These are phyloP conservation scores for Podospora tetraspora DNA, from an alignment of 495 filamentous ascomycete genomes.

Conservation along the genomic window DNA sequence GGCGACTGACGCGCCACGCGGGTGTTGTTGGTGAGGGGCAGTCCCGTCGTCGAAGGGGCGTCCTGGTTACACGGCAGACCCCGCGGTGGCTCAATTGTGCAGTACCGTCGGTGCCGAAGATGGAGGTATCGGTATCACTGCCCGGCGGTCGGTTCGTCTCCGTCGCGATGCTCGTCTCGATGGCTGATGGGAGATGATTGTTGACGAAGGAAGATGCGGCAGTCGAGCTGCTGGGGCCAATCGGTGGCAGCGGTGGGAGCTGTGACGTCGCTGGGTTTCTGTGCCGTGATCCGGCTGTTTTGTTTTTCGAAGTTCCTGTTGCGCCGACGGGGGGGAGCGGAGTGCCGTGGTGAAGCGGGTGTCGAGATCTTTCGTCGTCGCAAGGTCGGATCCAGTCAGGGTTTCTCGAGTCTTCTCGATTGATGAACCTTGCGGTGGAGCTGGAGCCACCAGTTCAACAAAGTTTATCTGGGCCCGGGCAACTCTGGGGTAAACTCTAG, in stretches of 20 bases:
- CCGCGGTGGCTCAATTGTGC: not conserved
- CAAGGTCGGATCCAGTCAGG: not conserved
- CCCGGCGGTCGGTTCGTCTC: not conserved
- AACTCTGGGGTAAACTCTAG: not conserved
- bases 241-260: not conserved
- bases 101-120: not conserved
- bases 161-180: not conserved
- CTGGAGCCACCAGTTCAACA: not conserved
- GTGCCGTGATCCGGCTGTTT: not conserved
- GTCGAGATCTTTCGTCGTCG: not conserved
- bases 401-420: not conserved
- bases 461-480: not conserved
- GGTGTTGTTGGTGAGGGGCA: conserved; percentile 2
- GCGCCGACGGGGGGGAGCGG: not conserved
- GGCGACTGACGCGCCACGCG: not conserved
- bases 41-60: not conserved
- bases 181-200: not conserved
- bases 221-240: not conserved
- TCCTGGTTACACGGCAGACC: not conserved
- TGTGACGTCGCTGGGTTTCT: not conserved
- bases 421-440: not conserved
- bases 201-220: not conserved
- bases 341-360: not conserved
- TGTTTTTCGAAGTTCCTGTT: not conserved
- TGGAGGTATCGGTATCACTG: not conserved